These are phyloP conservation scores for Cucurbita pepo DNA, from an alignment of 306 rosid species.

Conservation along the genomic window DNA sequence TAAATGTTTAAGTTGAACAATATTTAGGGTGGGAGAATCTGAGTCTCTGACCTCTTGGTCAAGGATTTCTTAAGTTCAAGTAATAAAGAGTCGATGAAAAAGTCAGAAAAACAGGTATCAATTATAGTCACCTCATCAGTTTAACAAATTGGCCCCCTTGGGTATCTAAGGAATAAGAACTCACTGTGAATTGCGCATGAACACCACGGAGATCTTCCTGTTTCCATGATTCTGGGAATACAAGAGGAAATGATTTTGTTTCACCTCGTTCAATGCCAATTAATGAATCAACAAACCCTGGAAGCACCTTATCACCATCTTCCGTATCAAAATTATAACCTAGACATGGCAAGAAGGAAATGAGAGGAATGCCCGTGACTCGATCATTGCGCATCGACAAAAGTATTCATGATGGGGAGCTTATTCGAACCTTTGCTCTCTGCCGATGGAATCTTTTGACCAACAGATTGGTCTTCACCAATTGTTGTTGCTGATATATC, in stretches of 20 bases:
- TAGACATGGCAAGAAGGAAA: conserved; percentile 15
- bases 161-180: conserved; percentile 10
- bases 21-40: too few relatives aligned
- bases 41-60: too few relatives aligned
- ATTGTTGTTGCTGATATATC: conserved; percentile 79
- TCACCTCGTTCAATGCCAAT: conserved; percentile 61
- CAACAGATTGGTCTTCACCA: conserved; percentile 50
- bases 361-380: background rate
- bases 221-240: conserved; percentile 84
- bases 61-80: background rate
- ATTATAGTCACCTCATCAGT: background rate
- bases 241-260: conserved; percentile 69
- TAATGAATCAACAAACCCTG: conserved; percentile 71
- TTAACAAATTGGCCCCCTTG: background rate
- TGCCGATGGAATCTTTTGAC: conserved; percentile 68
- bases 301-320: conserved; percentile 49
- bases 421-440: conserved; percentile 63
- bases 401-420: conserved; percentile 4
- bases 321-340: conserved; percentile 86
- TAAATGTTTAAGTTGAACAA: too few relatives aligned
- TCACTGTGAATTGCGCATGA: conserved; percentile 84
- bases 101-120: background rate
- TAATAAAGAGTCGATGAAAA: background rate
- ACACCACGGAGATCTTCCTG: conserved; percentile 70
- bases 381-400: background rate